phyloP scores from a whole-genome alignment of 441 rosid genomes.

The Euphorbia corollata region DNA sequence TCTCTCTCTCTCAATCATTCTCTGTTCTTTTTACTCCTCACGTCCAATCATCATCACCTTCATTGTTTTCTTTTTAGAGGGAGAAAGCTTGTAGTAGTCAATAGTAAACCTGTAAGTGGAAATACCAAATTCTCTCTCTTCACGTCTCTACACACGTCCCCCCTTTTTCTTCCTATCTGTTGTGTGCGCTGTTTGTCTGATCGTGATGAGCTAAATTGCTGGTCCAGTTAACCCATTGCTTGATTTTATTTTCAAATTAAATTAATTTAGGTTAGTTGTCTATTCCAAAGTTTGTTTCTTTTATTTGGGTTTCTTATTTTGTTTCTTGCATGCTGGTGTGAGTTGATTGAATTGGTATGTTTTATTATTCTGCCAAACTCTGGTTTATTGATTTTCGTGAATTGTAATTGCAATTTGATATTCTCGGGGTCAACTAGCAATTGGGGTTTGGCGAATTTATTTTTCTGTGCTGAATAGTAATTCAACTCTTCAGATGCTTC shows the following conservation, averaged over 20 bases:
- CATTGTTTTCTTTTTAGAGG: slow-evolving; percentile 6
- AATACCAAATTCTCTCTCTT: neutral
- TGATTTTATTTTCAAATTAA: neutral
- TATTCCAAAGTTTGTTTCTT: neutral
- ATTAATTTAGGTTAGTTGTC: slow-evolving; percentile 13
- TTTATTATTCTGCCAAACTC: neutral
- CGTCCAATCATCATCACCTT: slow-evolving; percentile 30
- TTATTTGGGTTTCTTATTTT: neutral
- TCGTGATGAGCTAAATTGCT: slow-evolving; percentile 14
- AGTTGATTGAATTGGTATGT: slow-evolving; percentile 1
- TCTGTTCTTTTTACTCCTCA: slow-evolving; percentile 23
- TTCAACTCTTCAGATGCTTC: slow-evolving; percentile 9
- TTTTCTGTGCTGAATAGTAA: neutral
- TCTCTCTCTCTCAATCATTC: slow-evolving; percentile 35
- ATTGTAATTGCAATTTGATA: slow-evolving; percentile 7
- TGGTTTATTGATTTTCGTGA: slow-evolving; percentile 4
- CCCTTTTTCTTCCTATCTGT: neutral
- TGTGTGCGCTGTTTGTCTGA: slow-evolving; percentile 12
- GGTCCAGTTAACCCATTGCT: slow-evolving; percentile 6
- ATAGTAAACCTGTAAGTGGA: slow-evolving; percentile 10
- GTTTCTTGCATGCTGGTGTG: neutral
- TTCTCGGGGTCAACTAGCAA: neutral
- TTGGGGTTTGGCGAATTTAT: neutral
- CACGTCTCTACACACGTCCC: slow-evolving; percentile 9
- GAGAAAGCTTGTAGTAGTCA: slow-evolving; percentile 27